Conservation (phyloP, 768 basidiomycete genomes). For the Termitomyces eurrhizus region DNA sequence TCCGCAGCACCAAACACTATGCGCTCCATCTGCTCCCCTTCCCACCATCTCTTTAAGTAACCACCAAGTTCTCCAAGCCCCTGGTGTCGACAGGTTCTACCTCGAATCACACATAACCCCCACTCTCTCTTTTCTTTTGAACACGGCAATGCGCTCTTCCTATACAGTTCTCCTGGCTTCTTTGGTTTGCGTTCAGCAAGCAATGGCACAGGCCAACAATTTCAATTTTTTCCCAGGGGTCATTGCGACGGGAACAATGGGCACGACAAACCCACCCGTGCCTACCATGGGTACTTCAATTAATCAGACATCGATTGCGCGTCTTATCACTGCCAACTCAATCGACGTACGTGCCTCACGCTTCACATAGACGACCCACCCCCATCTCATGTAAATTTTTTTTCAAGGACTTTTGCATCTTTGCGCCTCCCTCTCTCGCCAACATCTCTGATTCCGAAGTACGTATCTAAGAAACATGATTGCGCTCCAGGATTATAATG, state of each 20-base stretch:
- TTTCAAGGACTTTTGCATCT: slow-evolving; percentile 40
- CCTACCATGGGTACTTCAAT: slow-evolving; percentile 35
- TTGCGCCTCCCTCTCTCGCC: slow-evolving; percentile 32
- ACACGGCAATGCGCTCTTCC: slow-evolving; percentile 11
- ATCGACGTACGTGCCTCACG: slow-evolving; percentile 27
- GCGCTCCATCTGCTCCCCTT: neutral
- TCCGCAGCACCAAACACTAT: slow-evolving; percentile 3
- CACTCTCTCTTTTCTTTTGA: neutral
- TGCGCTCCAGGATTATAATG: neutral
- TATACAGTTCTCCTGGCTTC: slow-evolving; percentile 8
- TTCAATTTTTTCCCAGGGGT: slow-evolving; percentile 28
- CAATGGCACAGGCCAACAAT: slow-evolving; percentile 12
- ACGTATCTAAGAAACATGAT: neutral
- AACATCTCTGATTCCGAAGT: slow-evolving; percentile 38
- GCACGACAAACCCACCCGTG: slow-evolving; percentile 35
- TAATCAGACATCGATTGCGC: slow-evolving; percentile 37
- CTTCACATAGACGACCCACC: neutral
- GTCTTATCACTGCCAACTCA: slow-evolving; percentile 36
- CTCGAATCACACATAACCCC: neutral
- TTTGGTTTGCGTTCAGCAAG: slow-evolving; percentile 6
- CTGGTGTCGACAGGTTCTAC: neutral
- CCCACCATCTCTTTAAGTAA: neutral
- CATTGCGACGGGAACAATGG: slow-evolving; percentile 38
- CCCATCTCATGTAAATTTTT: neutral
- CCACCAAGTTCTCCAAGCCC: neutral